Evolutionary conservation across 2,329 filamentous ascomycete genomes (phyloP), one percentile per base, ranked within the genome.

Genomic region (Alternaria brassicae): DNA sequence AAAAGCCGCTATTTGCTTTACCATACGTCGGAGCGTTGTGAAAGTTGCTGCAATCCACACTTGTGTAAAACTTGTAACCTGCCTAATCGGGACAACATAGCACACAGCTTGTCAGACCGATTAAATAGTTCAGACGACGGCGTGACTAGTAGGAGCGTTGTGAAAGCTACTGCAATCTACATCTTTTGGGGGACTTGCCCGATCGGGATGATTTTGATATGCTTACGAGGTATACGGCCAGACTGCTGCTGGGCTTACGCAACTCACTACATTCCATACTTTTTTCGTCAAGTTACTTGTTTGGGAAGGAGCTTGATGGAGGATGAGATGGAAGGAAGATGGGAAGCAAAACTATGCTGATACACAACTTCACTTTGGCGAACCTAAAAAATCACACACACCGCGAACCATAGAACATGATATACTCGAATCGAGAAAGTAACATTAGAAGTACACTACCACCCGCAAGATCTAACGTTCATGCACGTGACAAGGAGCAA

Each of bases 401-500:
- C n/a, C n/a, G n/a, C n/a, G n/a, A 39, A 21, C 17, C 36, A 19
- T 17, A 8, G n/a, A 37, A 9, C 9, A 19, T 10, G 8, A 23
- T 17, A 32, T 23, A 23, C 27, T n/a, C 12, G 4, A 37, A 13
- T 36, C 47, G 17, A 36, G 13, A 50, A 39, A 15, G 19, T 32
- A 51, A 19, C 17, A 48, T 48, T 48, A 48, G 4, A 48, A 48
- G 30, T 53, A 40, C 42, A 56, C 27, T 34, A 42, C 32, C 45
- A 51, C 30, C 15, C 6, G 8, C 36, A 17, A 36, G 7, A 42
- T 42, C 27, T 28, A 36, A 13, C 28, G 9, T 40, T 19, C 37
- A 40, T 13, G 37, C 19, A 23, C 19, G 7, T 23, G 15, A 21
- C 37, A 23, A 21, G 10, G 13, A 21, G 13, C 30, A 48, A 48